Percentiles rank a stretch among this genome's conserved stretches.
phyloP scores from a whole-genome alignment of 2,329 filamentous ascomycete species.

The Ophiostoma perfectum region DNA sequence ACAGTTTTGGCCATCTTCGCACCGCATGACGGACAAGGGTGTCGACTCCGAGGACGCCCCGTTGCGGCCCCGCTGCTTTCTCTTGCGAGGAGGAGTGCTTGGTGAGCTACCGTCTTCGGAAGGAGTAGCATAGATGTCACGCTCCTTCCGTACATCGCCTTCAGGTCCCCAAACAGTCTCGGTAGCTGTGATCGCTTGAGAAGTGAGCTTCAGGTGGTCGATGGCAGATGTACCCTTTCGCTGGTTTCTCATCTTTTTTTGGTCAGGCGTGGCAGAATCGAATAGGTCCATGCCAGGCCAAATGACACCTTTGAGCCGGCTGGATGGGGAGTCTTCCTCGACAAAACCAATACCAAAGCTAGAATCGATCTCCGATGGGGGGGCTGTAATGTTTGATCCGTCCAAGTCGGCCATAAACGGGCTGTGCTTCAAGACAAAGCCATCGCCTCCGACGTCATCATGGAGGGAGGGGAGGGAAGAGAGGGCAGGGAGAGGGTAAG shows the following conservation, averaged over 20 bases:
- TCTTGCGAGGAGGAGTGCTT: slow-evolving; percentile 29
- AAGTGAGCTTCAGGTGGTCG: slow-evolving; percentile 58
- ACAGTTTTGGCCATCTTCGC: neutral
- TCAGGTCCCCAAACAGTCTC: slow-evolving; percentile 59
- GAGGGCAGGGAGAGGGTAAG: slow-evolving; percentile 17
- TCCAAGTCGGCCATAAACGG: slow-evolving; percentile 31
- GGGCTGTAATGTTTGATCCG: slow-evolving; percentile 21
- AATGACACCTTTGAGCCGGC: slow-evolving; percentile 59
- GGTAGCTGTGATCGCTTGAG: slow-evolving; percentile 55
- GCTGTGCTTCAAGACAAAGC: slow-evolving; percentile 23
- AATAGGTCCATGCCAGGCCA: slow-evolving; percentile 79
- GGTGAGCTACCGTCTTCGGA: slow-evolving; percentile 50
- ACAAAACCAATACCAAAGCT: slow-evolving; percentile 15
- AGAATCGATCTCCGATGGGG: slow-evolving; percentile 28
- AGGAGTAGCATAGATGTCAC: slow-evolving; percentile 57
- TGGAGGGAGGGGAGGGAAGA: too few species aligned
- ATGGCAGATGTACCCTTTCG: slow-evolving; percentile 70
- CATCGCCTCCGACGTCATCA: neutral
- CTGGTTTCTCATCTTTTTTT: slow-evolving; percentile 71
- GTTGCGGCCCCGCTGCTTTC: slow-evolving; percentile 16
- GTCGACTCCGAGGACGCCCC: neutral
- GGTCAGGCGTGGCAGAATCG: slow-evolving; percentile 68
- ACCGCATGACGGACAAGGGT: neutral
- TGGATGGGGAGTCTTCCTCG: slow-evolving; percentile 28
- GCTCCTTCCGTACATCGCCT: slow-evolving; percentile 46